Evolutionary conservation across 805 yeast species (phyloP), one percentile per base, ranked within the genome.

Genomic region (Candida verbasci): DNA sequence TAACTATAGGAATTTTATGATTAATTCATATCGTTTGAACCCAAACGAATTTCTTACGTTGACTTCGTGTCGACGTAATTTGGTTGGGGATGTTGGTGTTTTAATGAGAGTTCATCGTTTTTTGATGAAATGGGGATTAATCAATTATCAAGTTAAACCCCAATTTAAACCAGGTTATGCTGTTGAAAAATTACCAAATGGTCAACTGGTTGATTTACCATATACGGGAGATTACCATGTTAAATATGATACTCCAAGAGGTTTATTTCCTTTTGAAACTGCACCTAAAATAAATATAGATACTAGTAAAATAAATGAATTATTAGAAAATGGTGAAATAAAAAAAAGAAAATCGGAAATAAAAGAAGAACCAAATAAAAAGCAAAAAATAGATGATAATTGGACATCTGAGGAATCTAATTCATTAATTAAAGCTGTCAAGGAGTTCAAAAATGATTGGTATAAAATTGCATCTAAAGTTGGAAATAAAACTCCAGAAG

Each of bases 71-170:
- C 79, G 97, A 55, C 79, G 97, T 49, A 86, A 86, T 48, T 70
- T 89, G 39, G 88, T 86, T 10, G 95, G 96, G 39, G 97, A 89
- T 64, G 95, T 87, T 6, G 91, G 94, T 2, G 77, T 96, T 0
- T 74, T 89, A 42, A 75, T 88, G 70, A 76, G 96, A 44, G 78
- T 89, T 7, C 95, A 86, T 53, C 72, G 80, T 35, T 88, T 89
- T 53, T 64, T 89, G 40, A 86, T 79, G 48, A 84, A 83, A 56
- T 89, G 97, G 97, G 97, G 97, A 0, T 67, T 89, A 35, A 86
- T 89, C 36, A 89, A 89, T 59, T 89, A 89, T 57, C 97, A 89
- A 58, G 94, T 89, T 2, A 85, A 82, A 53, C 86, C 89, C 1
- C 84, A 78, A 44, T 68, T 80, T 37, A 74, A 80, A 44, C 93